Conservation (phyloP, 345 rosid genomes). For the Gossypium raimondii region DNA sequence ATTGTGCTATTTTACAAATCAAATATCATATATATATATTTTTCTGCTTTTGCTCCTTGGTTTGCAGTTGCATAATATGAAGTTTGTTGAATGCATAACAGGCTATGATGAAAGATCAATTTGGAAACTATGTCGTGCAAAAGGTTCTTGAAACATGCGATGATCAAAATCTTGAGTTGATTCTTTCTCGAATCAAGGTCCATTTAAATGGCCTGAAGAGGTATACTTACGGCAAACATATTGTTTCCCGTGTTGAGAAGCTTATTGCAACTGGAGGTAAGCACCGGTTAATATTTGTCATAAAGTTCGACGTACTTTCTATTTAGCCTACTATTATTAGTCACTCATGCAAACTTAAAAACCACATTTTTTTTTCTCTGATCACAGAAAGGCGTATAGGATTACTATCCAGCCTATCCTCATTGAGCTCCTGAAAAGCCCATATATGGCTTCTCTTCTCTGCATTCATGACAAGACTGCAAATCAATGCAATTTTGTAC, state of each 20-base stretch:
- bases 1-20: background rate
- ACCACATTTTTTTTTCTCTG: background rate
- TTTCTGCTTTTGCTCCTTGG: background rate
- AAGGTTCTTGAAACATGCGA: constrained; percentile 95
- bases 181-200: constrained; percentile 85
- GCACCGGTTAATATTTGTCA: background rate
- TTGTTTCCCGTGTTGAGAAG: constrained; percentile 94
- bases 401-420: constrained; percentile 34
- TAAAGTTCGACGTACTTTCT: background rate
- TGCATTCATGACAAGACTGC: constrained; percentile 11
- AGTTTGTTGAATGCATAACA: constrained; percentile 27
- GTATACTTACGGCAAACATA: constrained; percentile 94
- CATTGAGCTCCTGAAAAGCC: constrained; percentile 26
- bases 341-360: background rate
- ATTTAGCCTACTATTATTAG: background rate
- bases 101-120: constrained; percentile 99
- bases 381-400: constrained; percentile 84
- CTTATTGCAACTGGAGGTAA: constrained; percentile 91
- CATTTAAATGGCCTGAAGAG: constrained; percentile 84
- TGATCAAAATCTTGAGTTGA: constrained; percentile 68
- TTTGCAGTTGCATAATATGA: background rate
- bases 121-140: constrained; percentile 94
- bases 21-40: background rate
- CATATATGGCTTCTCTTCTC: constrained; percentile 8
- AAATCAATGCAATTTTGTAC: constrained; percentile 24